These are phyloP conservation scores for Trifolium subterraneum DNA, from an alignment of 306 rosid genomes.

Conservation along the genomic window DNA sequence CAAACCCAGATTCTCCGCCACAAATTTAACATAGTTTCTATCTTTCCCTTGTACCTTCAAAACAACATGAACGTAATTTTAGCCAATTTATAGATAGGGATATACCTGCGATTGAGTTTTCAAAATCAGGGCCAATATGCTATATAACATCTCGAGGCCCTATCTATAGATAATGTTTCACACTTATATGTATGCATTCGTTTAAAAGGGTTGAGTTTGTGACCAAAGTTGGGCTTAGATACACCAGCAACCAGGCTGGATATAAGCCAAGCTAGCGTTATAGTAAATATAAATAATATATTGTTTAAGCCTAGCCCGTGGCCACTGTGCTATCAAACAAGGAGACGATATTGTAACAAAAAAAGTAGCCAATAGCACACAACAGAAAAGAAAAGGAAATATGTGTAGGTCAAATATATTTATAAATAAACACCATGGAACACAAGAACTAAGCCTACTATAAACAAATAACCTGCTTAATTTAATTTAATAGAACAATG, in stretches of 20 bases:
- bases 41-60: constrained; percentile 96
- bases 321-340: constrained; percentile 2
- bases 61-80: constrained; percentile 46
- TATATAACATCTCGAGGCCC: not conserved
- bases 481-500: not conserved
- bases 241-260: no score
- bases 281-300: no score
- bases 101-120: constrained; percentile 5
- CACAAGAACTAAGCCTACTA: not conserved
- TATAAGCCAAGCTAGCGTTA: no score
- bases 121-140: constrained; percentile 4
- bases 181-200: no score
- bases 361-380: not conserved
- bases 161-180: not conserved
- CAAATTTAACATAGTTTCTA: constrained; percentile 65
- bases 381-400: no score
- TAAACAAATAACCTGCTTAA: not conserved
- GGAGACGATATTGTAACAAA: not conserved
- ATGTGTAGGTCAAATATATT: not conserved
- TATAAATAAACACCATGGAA: not conserved
- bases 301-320: not conserved
- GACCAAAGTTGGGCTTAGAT: no score
- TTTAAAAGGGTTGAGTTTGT: no score
- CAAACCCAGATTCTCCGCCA: constrained; percentile 80
- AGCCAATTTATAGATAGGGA: constrained; percentile 13